These are phyloP conservation scores for Verbascum thapsus DNA, from an alignment of 257 asterid species.

Conservation along the genomic window DNA sequence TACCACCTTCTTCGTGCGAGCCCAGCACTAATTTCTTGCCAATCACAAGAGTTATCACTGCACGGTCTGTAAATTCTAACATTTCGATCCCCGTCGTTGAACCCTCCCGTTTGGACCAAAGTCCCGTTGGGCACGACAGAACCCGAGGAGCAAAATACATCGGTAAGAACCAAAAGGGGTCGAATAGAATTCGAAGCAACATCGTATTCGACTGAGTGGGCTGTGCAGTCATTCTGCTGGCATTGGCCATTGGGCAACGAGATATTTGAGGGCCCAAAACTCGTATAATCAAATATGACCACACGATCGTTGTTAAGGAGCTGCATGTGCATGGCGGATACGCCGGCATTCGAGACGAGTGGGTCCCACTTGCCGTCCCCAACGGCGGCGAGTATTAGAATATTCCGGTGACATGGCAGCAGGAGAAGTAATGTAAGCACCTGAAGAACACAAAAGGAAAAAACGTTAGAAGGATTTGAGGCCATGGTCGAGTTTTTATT, in stretches of 20 bases:
- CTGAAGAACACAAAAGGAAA: not conserved
- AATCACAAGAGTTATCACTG: too few species aligned
- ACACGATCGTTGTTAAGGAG: constrained; percentile 35
- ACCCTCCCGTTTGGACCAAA: constrained; percentile 32
- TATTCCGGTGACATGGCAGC: not conserved
- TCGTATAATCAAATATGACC: constrained; percentile 32
- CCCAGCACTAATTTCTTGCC: too few species aligned
- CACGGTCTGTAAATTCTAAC: constrained; percentile 4
- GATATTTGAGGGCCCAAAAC: constrained; percentile 33
- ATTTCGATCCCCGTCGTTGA: constrained; percentile 30
- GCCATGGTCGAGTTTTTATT: not conserved
- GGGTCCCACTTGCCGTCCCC: constrained; percentile 29
- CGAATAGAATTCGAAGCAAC: constrained; percentile 29
- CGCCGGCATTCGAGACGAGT: constrained; percentile 23
- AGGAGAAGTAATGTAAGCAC: constrained; percentile 7
- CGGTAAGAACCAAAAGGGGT: constrained; percentile 34
- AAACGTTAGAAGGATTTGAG: not conserved
- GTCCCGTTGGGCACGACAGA: constrained; percentile 28
- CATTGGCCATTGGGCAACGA: constrained; percentile 33
- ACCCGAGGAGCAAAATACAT: constrained; percentile 40
- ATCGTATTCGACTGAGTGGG: constrained; percentile 36
- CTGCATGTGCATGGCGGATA: constrained; percentile 47
- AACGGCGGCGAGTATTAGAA: not conserved
- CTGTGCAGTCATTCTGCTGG: constrained; percentile 33
- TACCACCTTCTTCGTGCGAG: too few species aligned